phyloP scores from a whole-genome alignment of 164 flowering plant genomes.

The Dillenia turbinata region DNA sequence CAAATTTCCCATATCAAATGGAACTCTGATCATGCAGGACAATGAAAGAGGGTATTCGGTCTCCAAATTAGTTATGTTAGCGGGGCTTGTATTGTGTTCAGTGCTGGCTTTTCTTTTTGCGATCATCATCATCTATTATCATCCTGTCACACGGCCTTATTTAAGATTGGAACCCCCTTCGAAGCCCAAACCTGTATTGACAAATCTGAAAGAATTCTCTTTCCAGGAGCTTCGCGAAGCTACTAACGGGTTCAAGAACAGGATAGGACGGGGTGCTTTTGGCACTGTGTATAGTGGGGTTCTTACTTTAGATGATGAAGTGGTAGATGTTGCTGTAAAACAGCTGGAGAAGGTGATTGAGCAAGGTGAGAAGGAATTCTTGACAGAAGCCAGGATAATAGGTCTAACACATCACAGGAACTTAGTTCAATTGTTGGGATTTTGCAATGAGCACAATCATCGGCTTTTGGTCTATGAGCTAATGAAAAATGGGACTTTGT shows the following conservation, averaged over 20 bases:
- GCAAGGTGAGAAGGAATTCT: constrained; percentile 23
- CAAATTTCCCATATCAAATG: constrained; percentile 10
- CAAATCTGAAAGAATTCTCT: constrained; percentile 19
- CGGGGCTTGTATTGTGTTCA: constrained; percentile 1
- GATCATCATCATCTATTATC: constrained; percentile 10
- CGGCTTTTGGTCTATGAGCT: constrained; percentile 20
- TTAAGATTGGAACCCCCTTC: not conserved
- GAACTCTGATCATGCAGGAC: not conserved
- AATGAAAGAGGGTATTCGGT: not conserved
- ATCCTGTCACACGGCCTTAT: constrained; percentile 7
- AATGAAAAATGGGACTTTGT: constrained; percentile 18
- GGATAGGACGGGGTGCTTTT: constrained; percentile 22
- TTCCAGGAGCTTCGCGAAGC: constrained; percentile 22
- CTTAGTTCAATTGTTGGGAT: constrained; percentile 20
- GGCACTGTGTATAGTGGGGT: constrained; percentile 26
- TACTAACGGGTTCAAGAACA: constrained; percentile 20
- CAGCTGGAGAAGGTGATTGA: constrained; percentile 20
- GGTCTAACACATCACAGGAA: constrained; percentile 28
- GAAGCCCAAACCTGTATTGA: not conserved
- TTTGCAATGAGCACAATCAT: constrained; percentile 13
- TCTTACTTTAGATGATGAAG: constrained; percentile 5
- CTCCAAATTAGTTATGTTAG: not conserved
- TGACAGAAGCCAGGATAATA: constrained; percentile 25
- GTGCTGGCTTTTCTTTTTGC: constrained; percentile 10
- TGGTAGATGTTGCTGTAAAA: constrained; percentile 26